phyloP scores from a whole-genome alignment of 1,284 basidiomycete species.

The Marasmius tenuissimus region DNA sequence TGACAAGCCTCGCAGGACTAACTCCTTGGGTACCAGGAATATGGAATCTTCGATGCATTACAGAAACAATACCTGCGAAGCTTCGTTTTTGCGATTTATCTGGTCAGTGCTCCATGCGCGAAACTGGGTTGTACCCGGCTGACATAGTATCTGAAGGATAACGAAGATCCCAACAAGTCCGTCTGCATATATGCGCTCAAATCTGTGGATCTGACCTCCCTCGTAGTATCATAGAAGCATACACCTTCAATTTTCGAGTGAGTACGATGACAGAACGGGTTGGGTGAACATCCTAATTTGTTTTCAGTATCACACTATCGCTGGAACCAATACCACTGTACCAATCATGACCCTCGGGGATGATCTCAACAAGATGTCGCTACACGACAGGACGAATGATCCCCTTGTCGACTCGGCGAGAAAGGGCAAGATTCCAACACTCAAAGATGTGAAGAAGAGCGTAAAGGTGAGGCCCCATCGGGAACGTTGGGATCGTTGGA shows the following conservation, averaged over 20 bases:
- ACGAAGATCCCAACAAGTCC: slow-evolving; percentile 77
- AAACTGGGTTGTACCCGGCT: neutral
- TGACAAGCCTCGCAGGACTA: slow-evolving; percentile 5
- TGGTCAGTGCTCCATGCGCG: slow-evolving; percentile 44
- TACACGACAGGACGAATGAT: slow-evolving; percentile 41
- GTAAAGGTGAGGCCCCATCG: slow-evolving; percentile 50
- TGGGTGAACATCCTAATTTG: slow-evolving; percentile 5
- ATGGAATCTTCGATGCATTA: slow-evolving; percentile 78
- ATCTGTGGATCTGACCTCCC: slow-evolving; percentile 4
- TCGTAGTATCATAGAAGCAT: slow-evolving; percentile 75
- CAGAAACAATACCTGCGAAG: slow-evolving; percentile 75
- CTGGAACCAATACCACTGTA: slow-evolving; percentile 52
- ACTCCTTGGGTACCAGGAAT: slow-evolving; percentile 48
- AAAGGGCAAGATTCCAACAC: slow-evolving; percentile 59
- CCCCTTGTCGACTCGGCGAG: slow-evolving; percentile 56
- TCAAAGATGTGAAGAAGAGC: slow-evolving; percentile 73
- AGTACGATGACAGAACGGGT: slow-evolving; percentile 8
- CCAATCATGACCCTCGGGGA: slow-evolving; percentile 72
- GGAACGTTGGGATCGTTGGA: neutral
- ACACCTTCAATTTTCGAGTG: slow-evolving; percentile 80
- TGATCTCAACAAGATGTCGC: slow-evolving; percentile 49
- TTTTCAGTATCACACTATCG: slow-evolving; percentile 58
- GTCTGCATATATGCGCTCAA: slow-evolving; percentile 24
- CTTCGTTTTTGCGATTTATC: slow-evolving; percentile 81
- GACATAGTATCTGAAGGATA: slow-evolving; percentile 49